Evolutionary conservation across 208 protist genomes (phyloP), one percentile per base, ranked within the genome.

Genomic region (Wallacemonas collosoma): DNA sequence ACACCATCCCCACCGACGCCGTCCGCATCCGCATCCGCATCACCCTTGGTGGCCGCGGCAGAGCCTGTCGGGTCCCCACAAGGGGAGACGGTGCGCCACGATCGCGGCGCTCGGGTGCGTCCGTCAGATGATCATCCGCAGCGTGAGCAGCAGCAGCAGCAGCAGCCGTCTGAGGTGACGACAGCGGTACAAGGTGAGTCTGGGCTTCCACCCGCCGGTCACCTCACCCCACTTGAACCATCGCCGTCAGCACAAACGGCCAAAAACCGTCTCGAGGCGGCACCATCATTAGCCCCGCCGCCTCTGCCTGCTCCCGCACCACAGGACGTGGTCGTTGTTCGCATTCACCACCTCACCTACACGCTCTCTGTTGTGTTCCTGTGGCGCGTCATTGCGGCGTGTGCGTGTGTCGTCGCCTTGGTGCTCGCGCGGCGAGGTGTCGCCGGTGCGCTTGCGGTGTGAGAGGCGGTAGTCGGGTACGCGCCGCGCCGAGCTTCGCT

Each of bases 361-460:
- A 48, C 51, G 11, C 54, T 79, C 15, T 35, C 69, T 2, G 41
- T 80, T 45, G 53, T 53, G 17, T 5, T 67, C 40, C 8, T 83
- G 40, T 76, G 79, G 40, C 75, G 62, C 2, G 44, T 65, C 1
- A 71, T 83, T 48, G 45, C 64, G 7, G 11, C n/a, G n/a, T 80
- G 71, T 41, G 51, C 72, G 26, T 15, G 48, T 14, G 1, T 83
- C 11, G 48, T 77, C 3, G 57, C 55, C 17, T 63, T 80, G 17
- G 77, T 80, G 26, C 50, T 80, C 17, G 39, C 72, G 50, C 70
- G 79, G 14, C 74, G 75, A n/a, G 61, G 53, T 1, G 35, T 72
- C 68, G 3, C 73, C 53, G 40, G 68, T 67, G 39, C 47, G 40
- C 8, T 50, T 6, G 45, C 12, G 45, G 53, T 17, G 53, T 57